These are phyloP conservation scores for Agaricus bisporus DNA, from an alignment of 768 basidiomycete species.

Conservation along the genomic window DNA sequence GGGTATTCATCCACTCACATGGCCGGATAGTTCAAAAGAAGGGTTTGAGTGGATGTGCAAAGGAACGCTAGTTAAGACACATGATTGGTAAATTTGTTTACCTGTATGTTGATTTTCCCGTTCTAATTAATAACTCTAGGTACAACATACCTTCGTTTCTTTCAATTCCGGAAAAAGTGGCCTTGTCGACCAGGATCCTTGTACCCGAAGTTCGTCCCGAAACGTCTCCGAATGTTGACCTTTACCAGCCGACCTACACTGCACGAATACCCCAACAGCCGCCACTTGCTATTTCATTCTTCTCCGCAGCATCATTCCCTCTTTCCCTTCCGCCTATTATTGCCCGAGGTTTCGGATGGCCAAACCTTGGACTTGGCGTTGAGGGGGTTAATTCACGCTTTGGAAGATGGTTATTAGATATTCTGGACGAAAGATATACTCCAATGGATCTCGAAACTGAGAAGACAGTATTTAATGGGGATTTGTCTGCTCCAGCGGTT, in stretches of 20 bases:
- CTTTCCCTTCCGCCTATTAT: constrained; percentile 71
- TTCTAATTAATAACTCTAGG: constrained; percentile 34
- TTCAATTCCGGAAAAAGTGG: constrained; percentile 77
- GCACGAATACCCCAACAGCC: constrained; percentile 18
- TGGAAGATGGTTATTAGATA: constrained; percentile 62
- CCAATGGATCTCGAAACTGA: constrained; percentile 10
- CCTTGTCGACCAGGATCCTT: constrained; percentile 49
- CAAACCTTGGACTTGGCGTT: constrained; percentile 67
- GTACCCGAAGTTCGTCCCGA: constrained; percentile 24
- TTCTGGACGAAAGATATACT: constrained; percentile 23
- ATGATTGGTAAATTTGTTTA: constrained; percentile 67
- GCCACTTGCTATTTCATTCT: constrained; percentile 67
- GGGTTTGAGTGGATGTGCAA: constrained; percentile 81
- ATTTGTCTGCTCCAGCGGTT: background rate
- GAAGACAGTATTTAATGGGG: background rate
- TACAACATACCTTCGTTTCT: constrained; percentile 77
- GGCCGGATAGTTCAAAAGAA: constrained; percentile 73
- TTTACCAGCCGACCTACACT: constrained; percentile 18
- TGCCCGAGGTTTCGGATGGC: constrained; percentile 84
- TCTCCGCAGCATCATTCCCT: constrained; percentile 79
- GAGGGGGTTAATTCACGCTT: constrained; percentile 82
- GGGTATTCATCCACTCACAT: constrained; percentile 81
- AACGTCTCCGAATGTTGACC: constrained; percentile 14
- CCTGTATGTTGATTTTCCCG: constrained; percentile 10
- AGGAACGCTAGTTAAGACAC: constrained; percentile 61